Conservation (phyloP, 148 eudicot species). For the Silene uniflora region DNA sequence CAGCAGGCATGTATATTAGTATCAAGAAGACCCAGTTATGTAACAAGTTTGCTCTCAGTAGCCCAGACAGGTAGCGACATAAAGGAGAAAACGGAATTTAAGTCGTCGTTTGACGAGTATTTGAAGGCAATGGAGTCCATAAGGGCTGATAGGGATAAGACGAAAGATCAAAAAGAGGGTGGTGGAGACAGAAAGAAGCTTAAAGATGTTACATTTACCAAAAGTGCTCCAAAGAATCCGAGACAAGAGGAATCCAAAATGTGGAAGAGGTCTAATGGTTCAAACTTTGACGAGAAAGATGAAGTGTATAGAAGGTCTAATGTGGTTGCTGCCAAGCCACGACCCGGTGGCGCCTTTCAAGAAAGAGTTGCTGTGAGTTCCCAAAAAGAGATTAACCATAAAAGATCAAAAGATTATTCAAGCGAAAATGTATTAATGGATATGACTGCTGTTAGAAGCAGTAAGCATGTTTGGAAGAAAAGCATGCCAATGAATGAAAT, state of each 20-base stretch:
- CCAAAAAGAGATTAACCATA: constrained; percentile 8
- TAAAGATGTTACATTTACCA: constrained; percentile 17
- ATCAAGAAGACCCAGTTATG: constrained; percentile 6
- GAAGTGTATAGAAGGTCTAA: neutral
- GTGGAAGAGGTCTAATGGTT: constrained; percentile 10
- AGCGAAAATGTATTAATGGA: constrained; percentile 17
- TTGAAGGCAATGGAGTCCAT: constrained; percentile 74
- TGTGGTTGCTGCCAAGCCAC: constrained; percentile 12
- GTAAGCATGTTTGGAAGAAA: constrained; percentile 18
- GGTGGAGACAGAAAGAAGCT: constrained; percentile 17
- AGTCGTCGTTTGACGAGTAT: constrained; percentile 78
- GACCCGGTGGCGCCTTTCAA: neutral
- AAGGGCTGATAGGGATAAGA: constrained; percentile 40
- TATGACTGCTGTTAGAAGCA: constrained; percentile 13
- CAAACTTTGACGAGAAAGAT: constrained; percentile 12
- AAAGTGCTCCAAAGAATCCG: constrained; percentile 9
- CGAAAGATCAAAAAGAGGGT: constrained; percentile 20
- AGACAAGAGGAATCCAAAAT: constrained; percentile 8
- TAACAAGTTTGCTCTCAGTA: constrained; percentile 10
- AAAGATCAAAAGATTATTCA: constrained; percentile 14
- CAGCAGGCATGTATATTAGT: constrained; percentile 16
- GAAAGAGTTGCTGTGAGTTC: constrained; percentile 8
- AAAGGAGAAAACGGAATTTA: constrained; percentile 38
- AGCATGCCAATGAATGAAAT: constrained; percentile 19
- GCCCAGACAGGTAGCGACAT: constrained; percentile 6